Base-by-base conservation (phyloP, 1,139 yeast species). In the Yamadazyma diddensiae region DNA sequence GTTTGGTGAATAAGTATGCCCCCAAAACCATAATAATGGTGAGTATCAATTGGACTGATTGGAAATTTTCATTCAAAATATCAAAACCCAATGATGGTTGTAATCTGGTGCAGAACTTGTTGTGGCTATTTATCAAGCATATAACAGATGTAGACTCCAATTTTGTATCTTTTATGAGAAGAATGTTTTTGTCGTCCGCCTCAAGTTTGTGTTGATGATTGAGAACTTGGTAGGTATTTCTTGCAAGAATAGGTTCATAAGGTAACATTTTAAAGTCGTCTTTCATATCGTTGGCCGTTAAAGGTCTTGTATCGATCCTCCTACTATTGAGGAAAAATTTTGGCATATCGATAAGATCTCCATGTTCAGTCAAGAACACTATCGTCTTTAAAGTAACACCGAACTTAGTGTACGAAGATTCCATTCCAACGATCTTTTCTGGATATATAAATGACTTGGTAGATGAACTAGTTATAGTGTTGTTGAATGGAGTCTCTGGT, bases 71-170 rank as follows among this genome's bases (percentile, higher is more conserved):
- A 28, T 80, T 73, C 50, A 88, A 71, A 38, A 79, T 66, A 57
- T 92, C 98, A 59, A 86, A 90, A 31, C 88, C 85, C 34, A 76
- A 74, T 0, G 96, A 86, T 1, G 97, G 97, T 34, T 84, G 76
- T 15, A 84, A 68, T 33, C 79, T 66, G 1, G 94, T 81, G 52
- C 90, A 85, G 60, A 84, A 90, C 14, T 83, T 58, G 52, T 86
- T 95, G 17, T 57, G 49, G 25, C 69, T 62, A 22, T 86, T 87
- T 33, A 73, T 62, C 15, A 77, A 72, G 42, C 94, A 81, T 2
- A 88, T 73, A 22, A 84, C 67, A 2, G 82, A 67, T 0, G 97
- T 87, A 1, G 95, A 84, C 56, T 92, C 98, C 37, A 87, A 64
- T 28, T 77, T 70, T 0, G 97, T 82, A 2, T 92, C 77, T 21